Evolutionary conservation across 805 yeast species (phyloP).

Genomic region (Candida ascalaphidarum): DNA sequence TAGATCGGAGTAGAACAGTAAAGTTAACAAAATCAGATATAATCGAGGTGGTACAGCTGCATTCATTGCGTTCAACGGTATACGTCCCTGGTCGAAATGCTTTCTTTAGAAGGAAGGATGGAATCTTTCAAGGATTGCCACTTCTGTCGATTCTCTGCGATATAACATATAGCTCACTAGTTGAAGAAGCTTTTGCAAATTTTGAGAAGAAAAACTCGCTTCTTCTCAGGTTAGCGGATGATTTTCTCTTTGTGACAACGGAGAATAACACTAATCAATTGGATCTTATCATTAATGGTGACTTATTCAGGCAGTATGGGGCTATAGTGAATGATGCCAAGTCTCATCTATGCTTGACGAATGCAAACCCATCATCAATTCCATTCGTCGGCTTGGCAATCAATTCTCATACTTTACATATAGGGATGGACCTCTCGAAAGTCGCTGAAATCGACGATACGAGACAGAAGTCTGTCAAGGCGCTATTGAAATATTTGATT

Average conservation of each 20-base stretch:
- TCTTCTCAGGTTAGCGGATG: constrained; percentile 72
- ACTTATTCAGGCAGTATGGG: constrained; percentile 18
- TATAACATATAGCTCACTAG: constrained; percentile 56
- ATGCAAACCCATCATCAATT: too few relatives aligned
- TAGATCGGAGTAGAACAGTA: constrained; percentile 23
- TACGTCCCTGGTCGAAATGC: constrained; percentile 20
- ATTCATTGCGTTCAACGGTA: constrained; percentile 43
- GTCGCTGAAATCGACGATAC: constrained; percentile 4
- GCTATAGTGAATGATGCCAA: constrained; percentile 27
- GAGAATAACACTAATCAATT: constrained; percentile 11
- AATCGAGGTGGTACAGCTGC: constrained; percentile 37
- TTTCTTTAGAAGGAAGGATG: constrained; percentile 42
- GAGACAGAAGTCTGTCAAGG: constrained; percentile 9
- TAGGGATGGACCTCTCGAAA: constrained; percentile 5
- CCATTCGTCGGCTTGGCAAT: constrained; percentile 25
- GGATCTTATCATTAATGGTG: constrained; percentile 9
- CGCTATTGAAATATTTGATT: constrained; percentile 11
- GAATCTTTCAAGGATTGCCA: constrained; percentile 81
- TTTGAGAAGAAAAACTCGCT: constrained; percentile 14
- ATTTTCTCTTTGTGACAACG: constrained; percentile 54
- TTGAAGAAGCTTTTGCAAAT: constrained; percentile 26
- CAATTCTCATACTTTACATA: constrained; percentile 10
- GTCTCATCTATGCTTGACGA: too few relatives aligned
- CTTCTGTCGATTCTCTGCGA: constrained; percentile 72
- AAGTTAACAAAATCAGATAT: constrained; percentile 37